Base-by-base conservation (phyloP, 2,329 filamentous ascomycete species). In the Ophiosphaerella korrae region DNA sequence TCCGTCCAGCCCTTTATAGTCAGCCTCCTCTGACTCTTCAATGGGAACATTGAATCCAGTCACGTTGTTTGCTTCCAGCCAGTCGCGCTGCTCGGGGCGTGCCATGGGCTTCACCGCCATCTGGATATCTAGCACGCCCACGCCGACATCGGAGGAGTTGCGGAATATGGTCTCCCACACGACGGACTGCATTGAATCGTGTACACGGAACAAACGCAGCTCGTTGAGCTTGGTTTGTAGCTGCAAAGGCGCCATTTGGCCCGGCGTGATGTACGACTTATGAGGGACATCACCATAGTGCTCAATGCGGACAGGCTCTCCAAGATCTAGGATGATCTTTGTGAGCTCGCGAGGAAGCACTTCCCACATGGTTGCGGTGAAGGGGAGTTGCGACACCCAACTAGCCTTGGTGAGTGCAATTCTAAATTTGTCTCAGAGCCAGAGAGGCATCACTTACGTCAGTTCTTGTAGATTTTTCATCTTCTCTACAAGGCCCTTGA, bases 131-230 rank as follows among this genome's bases (percentile, higher is more conserved):
- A 68, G 51, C 1, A 63, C 46, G 2, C 46, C 42, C 57, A 73
- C 65, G 5, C 56, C 56, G 2, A 48, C 45, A 2, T 58, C 49
- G 13, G 47, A 40, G 5, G 49, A 26, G 49, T 68, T 72, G 29
- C 60, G 56, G 40, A 60, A 72, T 14, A 70, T 58, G 9, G 66
- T 56, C 51, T 68, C 67, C 70, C 70, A 73, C 5, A 68, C 50
- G 24, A 69, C 49, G 2, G 56, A 50, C 45, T 73, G 69, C 23
- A 62, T 46, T 0, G 64, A 67, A 42, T 68, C 59, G 8, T 45
- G 58, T 48, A 73, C 64, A 39, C 49, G 41, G 35, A 70, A 66
- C 38, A 73, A 42, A 5, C 68, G 62, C 31, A 73, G 65, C 44
- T 66, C 63, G 38, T 55, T 40, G 18, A 72, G 62, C 32, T 64